These are phyloP conservation scores for Kazachstania psychrophila DNA, from an alignment of 805 yeast species.

Conservation along the genomic window DNA sequence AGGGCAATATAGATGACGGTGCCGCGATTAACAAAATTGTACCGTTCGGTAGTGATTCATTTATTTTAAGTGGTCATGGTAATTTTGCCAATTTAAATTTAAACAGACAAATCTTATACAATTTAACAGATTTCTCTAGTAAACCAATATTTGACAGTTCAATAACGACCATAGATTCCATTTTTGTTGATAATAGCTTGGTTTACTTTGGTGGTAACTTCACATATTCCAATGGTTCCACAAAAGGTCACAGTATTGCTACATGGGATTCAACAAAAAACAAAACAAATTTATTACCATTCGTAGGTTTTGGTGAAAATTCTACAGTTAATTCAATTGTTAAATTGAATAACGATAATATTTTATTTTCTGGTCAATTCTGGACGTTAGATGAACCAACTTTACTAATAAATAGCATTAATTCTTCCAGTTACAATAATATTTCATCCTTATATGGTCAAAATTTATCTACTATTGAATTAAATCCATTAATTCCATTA, in stretches of 20 bases:
- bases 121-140: slow-evolving; percentile 23
- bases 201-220: slow-evolving; percentile 80
- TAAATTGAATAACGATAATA: slow-evolving; percentile 37
- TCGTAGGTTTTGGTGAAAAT: slow-evolving; percentile 63
- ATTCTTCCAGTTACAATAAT: slow-evolving; percentile 25
- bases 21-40: slow-evolving; percentile 18
- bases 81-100: slow-evolving; percentile 18
- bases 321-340: slow-evolving; percentile 56
- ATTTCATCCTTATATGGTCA: slow-evolving; percentile 25
- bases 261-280: slow-evolving; percentile 46
- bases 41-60: slow-evolving; percentile 27
- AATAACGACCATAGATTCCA: slow-evolving; percentile 32
- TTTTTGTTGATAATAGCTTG: slow-evolving; percentile 41
- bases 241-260: slow-evolving; percentile 38
- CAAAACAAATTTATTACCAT: slow-evolving; percentile 44
- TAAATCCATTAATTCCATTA: slow-evolving; percentile 55
- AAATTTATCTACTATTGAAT: slow-evolving; percentile 30
- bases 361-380: slow-evolving; percentile 78
- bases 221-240: slow-evolving; percentile 38
- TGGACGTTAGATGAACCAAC: slow-evolving; percentile 46
- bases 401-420: slow-evolving; percentile 21
- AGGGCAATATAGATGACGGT: slow-evolving; percentile 9
- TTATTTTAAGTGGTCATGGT: slow-evolving; percentile 31
- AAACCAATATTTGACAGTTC: slow-evolving; percentile 20
- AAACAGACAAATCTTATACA: slow-evolving; percentile 28